Base-by-base conservation (phyloP, 2,329 filamentous ascomycete genomes). In the Diaporthe sp. region DNA sequence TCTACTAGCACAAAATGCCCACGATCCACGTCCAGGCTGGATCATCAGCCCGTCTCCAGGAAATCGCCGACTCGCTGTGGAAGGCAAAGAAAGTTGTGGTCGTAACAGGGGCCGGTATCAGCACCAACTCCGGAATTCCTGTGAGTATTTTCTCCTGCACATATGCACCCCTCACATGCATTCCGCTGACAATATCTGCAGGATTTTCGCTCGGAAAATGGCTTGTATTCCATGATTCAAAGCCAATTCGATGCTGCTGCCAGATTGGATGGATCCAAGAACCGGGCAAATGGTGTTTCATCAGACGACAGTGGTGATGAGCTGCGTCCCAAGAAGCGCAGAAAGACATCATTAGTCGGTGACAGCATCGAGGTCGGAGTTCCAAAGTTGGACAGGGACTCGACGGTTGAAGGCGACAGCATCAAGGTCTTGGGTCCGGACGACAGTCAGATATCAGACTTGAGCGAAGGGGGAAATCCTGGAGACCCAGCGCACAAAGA, bases 111-210 rank as follows among this genome's bases (percentile, higher is more conserved):
- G 93, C 93, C 67, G 93, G 93, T 71, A 94, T 94, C 81, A 94
- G 92, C 81, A 94, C 93, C 70, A 94, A 94, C 81, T 94, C 92
- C 77, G 93, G 93, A 73, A 94, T 94, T 81, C 93, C 93, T 70
- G 93, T 94, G 86, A 80, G 89, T 82, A 12, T 17, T 57, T 13
- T n/a, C 25, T 2, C 34, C 6, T n/a, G 25, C 4, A 34, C 47
- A 49, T 34, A 25, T 47, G 8, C 12, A 39, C 39, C 53, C 9
- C n/a, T 8, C 47, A 28, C n/a, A 47, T 51, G 22, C 70, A 67
- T 47, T 47, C 75, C 70, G 79, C 77, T 82, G 77, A 81, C 76
- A 47, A 37, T 51, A 3, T 39, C 20, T 31, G 4, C 77, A 93
- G 92, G 92, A 94, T 78, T 94, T 94, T 78, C 92, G 92, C 55